Percentiles rank a stretch among this genome's conserved stretches.
Conservation (phyloP, 1,139 yeast species). For the Casaregolazyma lundiana region DNA sequence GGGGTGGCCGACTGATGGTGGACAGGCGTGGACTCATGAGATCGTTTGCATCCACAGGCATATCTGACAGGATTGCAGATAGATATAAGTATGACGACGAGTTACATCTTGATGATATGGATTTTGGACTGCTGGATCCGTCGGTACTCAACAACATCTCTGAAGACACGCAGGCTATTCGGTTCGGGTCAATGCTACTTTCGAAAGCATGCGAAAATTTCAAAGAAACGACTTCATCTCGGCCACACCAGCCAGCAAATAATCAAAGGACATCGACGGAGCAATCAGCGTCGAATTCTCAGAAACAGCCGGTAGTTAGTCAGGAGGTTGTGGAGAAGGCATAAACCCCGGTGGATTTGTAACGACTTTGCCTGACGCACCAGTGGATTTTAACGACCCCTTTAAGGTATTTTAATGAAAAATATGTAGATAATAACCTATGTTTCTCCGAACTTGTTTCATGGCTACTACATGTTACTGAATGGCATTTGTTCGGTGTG, state of each 20-base stretch:
- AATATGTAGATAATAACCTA: background rate
- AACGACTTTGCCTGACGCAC: constrained; percentile 14
- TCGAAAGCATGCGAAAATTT: constrained; percentile 77
- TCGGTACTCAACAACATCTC: constrained; percentile 74
- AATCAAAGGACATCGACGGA: background rate
- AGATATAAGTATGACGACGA: constrained; percentile 78
- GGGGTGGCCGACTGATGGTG: constrained; percentile 64
- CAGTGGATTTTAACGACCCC: background rate
- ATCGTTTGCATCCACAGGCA: constrained; percentile 1
- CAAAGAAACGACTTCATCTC: constrained; percentile 47
- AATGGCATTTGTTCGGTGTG: too few species aligned
- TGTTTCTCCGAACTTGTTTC: background rate
- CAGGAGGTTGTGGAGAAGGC: constrained; percentile 19
- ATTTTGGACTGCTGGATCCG: constrained; percentile 58
- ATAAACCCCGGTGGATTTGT: constrained; percentile 17
- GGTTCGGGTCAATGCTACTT: constrained; percentile 87
- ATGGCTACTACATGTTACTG: background rate
- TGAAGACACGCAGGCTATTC: constrained; percentile 79
- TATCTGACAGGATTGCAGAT: constrained; percentile 34
- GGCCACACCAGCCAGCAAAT: constrained; percentile 40
- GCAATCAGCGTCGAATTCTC: constrained; percentile 22
- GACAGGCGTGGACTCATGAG: constrained; percentile 56
- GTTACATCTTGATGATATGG: constrained; percentile 43
- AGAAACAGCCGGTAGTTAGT: constrained; percentile 26
- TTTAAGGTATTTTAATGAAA: background rate